Base-by-base conservation (phyloP, 805 yeast genomes). In the Saccharomycopsis babjevae region DNA sequence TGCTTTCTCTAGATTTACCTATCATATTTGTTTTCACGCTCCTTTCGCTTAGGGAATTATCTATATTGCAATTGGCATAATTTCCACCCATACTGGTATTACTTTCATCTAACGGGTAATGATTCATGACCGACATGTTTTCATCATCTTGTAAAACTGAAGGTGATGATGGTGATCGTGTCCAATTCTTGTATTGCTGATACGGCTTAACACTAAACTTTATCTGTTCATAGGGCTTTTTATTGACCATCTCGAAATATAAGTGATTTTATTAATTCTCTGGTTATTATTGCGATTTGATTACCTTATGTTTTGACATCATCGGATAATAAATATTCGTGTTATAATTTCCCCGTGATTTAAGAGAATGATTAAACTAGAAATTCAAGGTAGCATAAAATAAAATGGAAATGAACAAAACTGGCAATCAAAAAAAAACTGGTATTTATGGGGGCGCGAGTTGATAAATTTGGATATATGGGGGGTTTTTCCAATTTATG, bases 191-290 rank as follows among this genome's bases (percentile, higher is more conserved):
- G n/a, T 46, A 46, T 22, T 46, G 25, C 3, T 46, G 39, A n/a
- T 34, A 38, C 15, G 59, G 60, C 34, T 57, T 57, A 8, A 57
- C 50, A 43, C 58, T 57, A 50, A 60, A 57, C 56, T 60, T 60
- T 22, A 60, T 40, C 28, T 54, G 59, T 20, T 57, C 56, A 18
- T 60, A 57, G 7, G 62, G 60, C 15, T 54, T 50, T 28, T 60
- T 60, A 13, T 34, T 22, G 28, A 46, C 54, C 57, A 52, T 58
- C 10, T 16, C 18, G n/a, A 46, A 22, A 46, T 28, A 15, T n/a
- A 10, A 32, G 18, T 16, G 15, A 1, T 22, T 57, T 16, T 28
- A 10, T 42, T 43, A 22, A 18, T 30, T 40, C 18, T 42, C 10
- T 57, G 43, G 39, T 11, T 10, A 22, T 46, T 46, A 6, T 10